Conservation (phyloP, 2,329 filamentous ascomycete genomes). For the Sclerotinia trifoliorum region DNA sequence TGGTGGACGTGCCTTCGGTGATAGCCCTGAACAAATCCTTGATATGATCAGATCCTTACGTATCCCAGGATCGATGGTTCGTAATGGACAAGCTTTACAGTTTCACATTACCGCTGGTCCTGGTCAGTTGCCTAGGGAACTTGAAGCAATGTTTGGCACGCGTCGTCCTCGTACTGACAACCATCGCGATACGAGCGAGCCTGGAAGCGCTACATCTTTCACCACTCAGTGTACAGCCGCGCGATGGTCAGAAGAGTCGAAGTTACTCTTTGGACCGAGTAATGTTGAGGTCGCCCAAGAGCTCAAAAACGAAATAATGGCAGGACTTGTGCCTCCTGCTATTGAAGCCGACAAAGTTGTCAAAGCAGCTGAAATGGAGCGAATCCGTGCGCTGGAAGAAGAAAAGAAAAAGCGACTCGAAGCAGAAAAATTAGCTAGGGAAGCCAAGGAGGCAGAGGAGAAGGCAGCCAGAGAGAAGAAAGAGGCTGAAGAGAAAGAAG, state of each 20-base stretch:
- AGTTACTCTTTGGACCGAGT: constrained; percentile 73
- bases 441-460: constrained; percentile 71
- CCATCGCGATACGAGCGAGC: constrained; percentile 36
- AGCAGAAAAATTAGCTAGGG: constrained; percentile 62
- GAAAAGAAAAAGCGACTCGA: constrained; percentile 62
- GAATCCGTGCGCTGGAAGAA: constrained; percentile 55
- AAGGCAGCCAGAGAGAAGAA: constrained; percentile 64
- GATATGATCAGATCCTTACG: constrained; percentile 40
- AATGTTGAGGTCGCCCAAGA: constrained; percentile 68
- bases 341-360: constrained; percentile 75
- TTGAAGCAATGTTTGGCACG: constrained; percentile 46
- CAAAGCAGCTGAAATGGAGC: constrained; percentile 59
- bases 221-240: constrained; percentile 66
- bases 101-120: constrained; percentile 56
- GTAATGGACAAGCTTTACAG: constrained; percentile 55
- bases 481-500: constrained; percentile 67
- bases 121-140: constrained; percentile 52
- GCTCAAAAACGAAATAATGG: constrained; percentile 67
- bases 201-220: constrained; percentile 51
- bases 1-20: constrained; percentile 37
- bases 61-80: constrained; percentile 38
- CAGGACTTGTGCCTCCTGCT: constrained; percentile 76
- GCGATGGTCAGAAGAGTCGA: constrained; percentile 87
- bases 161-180: constrained; percentile 29
- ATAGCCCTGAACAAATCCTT: constrained; percentile 36